These are phyloP conservation scores for Tephrocybe rancida DNA, from an alignment of 768 basidiomycete genomes.

Conservation along the genomic window DNA sequence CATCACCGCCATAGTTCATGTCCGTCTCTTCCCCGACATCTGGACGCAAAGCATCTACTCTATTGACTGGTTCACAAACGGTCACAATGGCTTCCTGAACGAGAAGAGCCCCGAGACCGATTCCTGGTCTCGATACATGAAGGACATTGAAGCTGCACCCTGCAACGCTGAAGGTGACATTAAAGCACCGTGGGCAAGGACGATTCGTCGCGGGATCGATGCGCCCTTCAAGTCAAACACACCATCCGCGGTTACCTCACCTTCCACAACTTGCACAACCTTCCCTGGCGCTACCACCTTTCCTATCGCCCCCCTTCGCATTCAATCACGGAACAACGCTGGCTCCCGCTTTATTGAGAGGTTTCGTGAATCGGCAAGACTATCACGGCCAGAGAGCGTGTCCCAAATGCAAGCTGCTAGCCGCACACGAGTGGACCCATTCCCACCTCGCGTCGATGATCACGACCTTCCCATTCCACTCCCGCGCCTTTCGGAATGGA, in stretches of 20 bases:
- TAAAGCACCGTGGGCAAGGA: conserved; percentile 54
- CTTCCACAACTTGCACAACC: conserved; percentile 14
- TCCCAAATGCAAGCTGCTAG: conserved; percentile 21
- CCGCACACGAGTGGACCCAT: conserved; percentile 25
- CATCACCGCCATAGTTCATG: conserved; percentile 48
- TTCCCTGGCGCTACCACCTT: conserved; percentile 25
- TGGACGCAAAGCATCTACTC: conserved; percentile 55
- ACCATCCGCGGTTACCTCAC: conserved; percentile 18
- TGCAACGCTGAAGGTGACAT: conserved; percentile 17
- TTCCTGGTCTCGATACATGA: conserved; percentile 12
- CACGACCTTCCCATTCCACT: conserved; percentile 60
- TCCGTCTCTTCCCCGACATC: conserved; percentile 41
- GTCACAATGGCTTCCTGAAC: not conserved
- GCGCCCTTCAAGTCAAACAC: conserved; percentile 44
- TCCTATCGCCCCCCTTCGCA: conserved; percentile 33
- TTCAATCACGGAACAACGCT: conserved; percentile 23
- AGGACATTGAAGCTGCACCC: conserved; percentile 25
- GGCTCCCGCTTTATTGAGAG: conserved; percentile 46
- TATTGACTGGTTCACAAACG: conserved; percentile 58
- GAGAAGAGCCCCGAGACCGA: conserved; percentile 4
- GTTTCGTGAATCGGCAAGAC: conserved; percentile 35
- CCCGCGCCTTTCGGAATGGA: conserved; percentile 53
- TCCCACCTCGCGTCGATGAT: conserved; percentile 44
- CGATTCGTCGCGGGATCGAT: conserved; percentile 58
- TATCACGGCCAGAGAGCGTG: conserved; percentile 30